phyloP scores from a whole-genome alignment of 1,284 basidiomycete species.

The Singerocomus rubriflavus region DNA sequence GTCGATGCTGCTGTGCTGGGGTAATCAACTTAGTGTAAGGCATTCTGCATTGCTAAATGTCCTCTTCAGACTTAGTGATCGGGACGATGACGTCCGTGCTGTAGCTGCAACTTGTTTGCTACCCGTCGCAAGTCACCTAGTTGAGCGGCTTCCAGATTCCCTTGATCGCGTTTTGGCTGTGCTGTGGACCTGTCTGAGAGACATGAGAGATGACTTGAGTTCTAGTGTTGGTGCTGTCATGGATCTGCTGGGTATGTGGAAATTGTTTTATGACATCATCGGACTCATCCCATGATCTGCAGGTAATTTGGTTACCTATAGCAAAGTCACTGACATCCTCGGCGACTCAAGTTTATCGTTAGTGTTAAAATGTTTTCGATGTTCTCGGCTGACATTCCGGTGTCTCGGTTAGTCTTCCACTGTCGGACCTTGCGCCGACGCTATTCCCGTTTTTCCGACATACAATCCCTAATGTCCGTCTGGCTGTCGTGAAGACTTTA shows the following conservation, averaged over 20 bases:
- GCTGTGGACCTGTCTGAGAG: constrained; percentile 87
- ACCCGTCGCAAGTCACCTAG: constrained; percentile 82
- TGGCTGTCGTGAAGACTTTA: constrained; percentile 90
- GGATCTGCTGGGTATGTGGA: constrained; percentile 81
- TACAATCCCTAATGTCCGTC: constrained; percentile 90
- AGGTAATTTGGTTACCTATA: constrained; percentile 82
- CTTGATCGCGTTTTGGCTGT: constrained; percentile 77
- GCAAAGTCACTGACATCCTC: constrained; percentile 77
- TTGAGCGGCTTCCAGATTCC: constrained; percentile 72
- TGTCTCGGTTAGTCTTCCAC: constrained; percentile 54
- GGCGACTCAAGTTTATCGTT: constrained; percentile 66
- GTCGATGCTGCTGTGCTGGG: constrained; percentile 88
- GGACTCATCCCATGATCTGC: constrained; percentile 3
- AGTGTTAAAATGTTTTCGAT: constrained; percentile 31
- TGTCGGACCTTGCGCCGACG: constrained; percentile 80
- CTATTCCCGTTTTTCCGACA: constrained; percentile 98
- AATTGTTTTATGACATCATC: neutral
- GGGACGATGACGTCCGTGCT: constrained; percentile 95
- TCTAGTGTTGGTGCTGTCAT: constrained; percentile 97
- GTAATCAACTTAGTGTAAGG: constrained; percentile 41
- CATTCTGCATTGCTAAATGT: constrained; percentile 13
- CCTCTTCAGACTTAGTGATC: constrained; percentile 72
- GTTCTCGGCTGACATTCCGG: constrained; percentile 8
- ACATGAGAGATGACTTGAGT: constrained; percentile 96
- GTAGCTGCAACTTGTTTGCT: constrained; percentile 92